phyloP scores from a whole-genome alignment of 1,139 yeast genomes.

The Arxiozyma slooffiae region DNA sequence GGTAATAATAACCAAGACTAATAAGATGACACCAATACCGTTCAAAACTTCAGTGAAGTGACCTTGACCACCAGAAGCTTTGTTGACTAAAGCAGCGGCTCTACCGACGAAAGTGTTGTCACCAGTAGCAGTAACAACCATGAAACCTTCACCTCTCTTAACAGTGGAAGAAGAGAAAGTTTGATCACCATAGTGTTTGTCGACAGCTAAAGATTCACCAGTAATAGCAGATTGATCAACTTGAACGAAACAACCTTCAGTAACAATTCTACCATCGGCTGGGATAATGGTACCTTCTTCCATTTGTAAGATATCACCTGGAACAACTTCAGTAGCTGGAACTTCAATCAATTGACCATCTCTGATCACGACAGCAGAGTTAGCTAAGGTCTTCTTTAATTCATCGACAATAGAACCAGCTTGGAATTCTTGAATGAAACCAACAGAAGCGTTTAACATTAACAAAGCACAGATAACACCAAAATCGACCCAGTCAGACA shows the following conservation, averaged over 20 bases:
- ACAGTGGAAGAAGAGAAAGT: conserved; percentile 92
- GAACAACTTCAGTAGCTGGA: conserved; percentile 75
- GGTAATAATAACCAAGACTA: conserved; percentile 82
- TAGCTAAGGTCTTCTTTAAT: conserved; percentile 85
- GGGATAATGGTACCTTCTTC: conserved; percentile 94
- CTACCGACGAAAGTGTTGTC: conserved; percentile 89
- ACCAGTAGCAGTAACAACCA: conserved; percentile 95
- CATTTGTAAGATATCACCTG: conserved; percentile 85
- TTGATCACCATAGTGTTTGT: conserved; percentile 81
- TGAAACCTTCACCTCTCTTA: conserved; percentile 93
- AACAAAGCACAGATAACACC: conserved; percentile 92
- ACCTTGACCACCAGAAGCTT: conserved; percentile 89
- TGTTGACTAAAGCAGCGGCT: conserved; percentile 94
- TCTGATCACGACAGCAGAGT: conserved; percentile 79
- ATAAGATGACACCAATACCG: conserved; percentile 91
- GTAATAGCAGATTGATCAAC: conserved; percentile 97
- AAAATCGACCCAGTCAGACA: conserved; percentile 98
- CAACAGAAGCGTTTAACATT: conserved; percentile 83
- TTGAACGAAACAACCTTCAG: conserved; percentile 83
- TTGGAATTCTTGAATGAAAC: conserved; percentile 95
- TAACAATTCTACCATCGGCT: conserved; percentile 88
- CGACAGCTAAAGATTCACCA: conserved; percentile 96
- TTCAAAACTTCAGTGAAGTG: conserved; percentile 96
- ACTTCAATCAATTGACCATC: conserved; percentile 69
- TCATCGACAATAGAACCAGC: conserved; percentile 95